Conservation (phyloP, 208 protist species). For the Leishmania major region DNA sequence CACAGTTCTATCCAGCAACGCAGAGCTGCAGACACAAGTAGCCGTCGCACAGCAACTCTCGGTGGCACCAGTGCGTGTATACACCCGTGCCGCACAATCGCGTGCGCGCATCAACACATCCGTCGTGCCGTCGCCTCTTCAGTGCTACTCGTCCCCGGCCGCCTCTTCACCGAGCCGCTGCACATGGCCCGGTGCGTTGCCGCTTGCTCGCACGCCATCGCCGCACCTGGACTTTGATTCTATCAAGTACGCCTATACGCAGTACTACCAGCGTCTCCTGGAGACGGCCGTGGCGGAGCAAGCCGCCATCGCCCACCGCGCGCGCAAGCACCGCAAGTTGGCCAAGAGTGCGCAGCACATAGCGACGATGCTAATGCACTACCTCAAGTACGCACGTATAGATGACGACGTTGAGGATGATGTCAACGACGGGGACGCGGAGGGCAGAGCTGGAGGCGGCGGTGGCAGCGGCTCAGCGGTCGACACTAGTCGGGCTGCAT, state of each 20-base stretch:
- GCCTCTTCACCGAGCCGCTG: neutral
- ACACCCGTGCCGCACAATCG: neutral
- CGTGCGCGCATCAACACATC: neutral
- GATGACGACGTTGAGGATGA: neutral
- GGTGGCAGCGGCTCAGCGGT: neutral
- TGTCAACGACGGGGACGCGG: constrained; percentile 8
- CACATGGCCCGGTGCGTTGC: neutral
- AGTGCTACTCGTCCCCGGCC: neutral
- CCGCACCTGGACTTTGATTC: constrained; percentile 16
- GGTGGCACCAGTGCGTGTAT: neutral
- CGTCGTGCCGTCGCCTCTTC: neutral
- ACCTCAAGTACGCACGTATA: constrained; percentile 22
- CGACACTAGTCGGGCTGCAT: neutral
- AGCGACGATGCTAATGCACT: constrained; percentile 26
- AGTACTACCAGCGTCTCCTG: constrained; percentile 22
- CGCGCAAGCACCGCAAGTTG: constrained; percentile 15
- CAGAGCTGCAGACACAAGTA: neutral
- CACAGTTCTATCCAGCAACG: neutral
- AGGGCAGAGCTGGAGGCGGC: neutral
- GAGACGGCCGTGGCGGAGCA: constrained; percentile 34
- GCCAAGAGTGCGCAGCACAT: constrained; percentile 24
- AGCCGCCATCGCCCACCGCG: constrained; percentile 22
- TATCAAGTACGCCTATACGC: constrained; percentile 18
- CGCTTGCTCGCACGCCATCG: neutral
- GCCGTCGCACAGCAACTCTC: neutral